phyloP scores from a whole-genome alignment of 306 rosid genomes.

The Quercus parvula region DNA sequence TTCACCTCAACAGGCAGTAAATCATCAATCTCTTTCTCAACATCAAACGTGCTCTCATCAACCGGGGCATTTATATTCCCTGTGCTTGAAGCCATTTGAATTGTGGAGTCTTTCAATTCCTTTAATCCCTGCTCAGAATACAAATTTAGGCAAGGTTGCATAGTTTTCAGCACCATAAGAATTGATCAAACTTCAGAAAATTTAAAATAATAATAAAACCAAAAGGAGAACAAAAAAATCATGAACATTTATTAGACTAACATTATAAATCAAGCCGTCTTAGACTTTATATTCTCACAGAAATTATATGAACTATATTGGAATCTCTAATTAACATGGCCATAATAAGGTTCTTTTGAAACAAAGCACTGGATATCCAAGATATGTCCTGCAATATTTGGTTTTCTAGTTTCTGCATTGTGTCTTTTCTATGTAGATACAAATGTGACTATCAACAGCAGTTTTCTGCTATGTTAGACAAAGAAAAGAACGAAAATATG shows the following conservation, averaged over 20 bases:
- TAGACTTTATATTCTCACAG: neutral
- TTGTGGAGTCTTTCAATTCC: slow-evolving; percentile 59
- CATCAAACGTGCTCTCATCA: slow-evolving; percentile 61
- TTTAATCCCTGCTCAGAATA: slow-evolving; percentile 51
- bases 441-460: neutral
- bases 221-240: neutral
- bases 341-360: neutral
- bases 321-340: neutral
- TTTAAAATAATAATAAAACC: slow-evolving; percentile 1
- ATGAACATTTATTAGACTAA: neutral
- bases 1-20: slow-evolving; percentile 77
- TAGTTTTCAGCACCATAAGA: slow-evolving; percentile 2
- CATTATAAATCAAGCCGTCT: neutral
- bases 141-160: slow-evolving; percentile 14
- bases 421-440: neutral
- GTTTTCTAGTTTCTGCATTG: neutral
- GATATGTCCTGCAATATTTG: neutral
- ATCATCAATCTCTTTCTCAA: slow-evolving; percentile 73
- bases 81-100: slow-evolving; percentile 51
- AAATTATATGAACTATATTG: neutral
- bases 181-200: slow-evolving; percentile 4
- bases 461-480: neutral
- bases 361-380: neutral
- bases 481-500: neutral
- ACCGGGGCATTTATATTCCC: slow-evolving; percentile 44